These are phyloP conservation scores for Pezicula carpinea DNA, from an alignment of 2,329 filamentous ascomycete species.

Conservation along the genomic window DNA sequence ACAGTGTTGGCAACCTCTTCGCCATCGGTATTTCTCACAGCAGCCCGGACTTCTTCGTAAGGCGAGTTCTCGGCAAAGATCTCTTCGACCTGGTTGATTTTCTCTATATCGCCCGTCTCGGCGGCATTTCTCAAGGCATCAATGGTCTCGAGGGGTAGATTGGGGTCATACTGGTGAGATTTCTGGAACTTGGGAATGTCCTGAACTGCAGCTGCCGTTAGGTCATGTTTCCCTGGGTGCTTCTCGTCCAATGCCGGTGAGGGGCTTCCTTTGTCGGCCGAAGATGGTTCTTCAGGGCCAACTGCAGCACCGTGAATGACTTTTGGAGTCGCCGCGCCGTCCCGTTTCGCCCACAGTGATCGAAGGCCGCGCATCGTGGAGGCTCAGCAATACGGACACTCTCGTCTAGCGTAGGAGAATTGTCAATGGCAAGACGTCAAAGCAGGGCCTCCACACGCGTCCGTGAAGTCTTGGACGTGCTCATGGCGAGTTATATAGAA, in stretches of 20 bases:
- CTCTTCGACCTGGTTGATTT: constrained; percentile 32
- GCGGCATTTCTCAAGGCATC: constrained; percentile 15
- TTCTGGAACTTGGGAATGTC: constrained; percentile 15
- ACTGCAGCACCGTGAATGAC: not conserved
- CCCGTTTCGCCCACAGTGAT: no score
- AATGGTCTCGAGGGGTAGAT: constrained; percentile 16
- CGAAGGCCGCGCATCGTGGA: no score
- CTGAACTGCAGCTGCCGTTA: constrained; percentile 2
- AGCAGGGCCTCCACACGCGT: no score
- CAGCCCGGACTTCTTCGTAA: constrained; percentile 53
- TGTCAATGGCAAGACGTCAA: no score
- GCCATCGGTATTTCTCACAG: constrained; percentile 59
- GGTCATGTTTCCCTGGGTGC: not conserved
- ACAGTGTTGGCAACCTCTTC: constrained; percentile 61
- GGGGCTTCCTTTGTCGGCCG: not conserved
- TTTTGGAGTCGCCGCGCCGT: not conserved
- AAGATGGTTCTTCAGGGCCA: not conserved
- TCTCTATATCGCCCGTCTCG: constrained; percentile 23
- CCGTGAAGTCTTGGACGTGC: no score
- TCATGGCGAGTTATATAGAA: no score
- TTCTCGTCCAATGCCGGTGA: constrained; percentile 5
- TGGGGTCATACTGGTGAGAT: constrained; percentile 20
- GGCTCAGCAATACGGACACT: no score
- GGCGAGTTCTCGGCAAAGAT: constrained; percentile 52
- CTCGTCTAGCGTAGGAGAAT: no score